Percentiles rank a stretch among this genome's conserved stretches.
phyloP scores from a whole-genome alignment of 768 basidiomycete species.

The Lenzites betulinus region DNA sequence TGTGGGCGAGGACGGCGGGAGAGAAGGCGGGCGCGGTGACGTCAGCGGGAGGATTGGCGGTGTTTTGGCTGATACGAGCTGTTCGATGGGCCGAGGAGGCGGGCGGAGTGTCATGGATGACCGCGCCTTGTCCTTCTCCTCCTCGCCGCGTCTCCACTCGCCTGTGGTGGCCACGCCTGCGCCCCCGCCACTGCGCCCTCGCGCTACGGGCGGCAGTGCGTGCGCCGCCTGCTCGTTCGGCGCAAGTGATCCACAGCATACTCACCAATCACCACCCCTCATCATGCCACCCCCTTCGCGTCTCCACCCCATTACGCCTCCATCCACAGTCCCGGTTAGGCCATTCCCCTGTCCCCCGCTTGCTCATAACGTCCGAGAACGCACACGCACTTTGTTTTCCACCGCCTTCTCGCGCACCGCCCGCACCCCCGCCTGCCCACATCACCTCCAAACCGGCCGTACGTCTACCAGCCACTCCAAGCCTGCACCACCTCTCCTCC shows the following conservation, averaged over 20 bases:
- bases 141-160: not conserved
- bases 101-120: constrained; percentile 2
- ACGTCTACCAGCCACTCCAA: constrained; percentile 5
- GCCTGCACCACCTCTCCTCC: constrained; percentile 1
- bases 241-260: constrained; percentile 11
- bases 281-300: constrained; percentile 5
- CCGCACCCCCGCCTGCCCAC: not conserved
- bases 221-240: not conserved
- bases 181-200: not conserved
- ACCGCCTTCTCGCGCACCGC: not conserved
- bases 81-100: not conserved
- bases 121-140: not conserved
- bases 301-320: constrained; percentile 24
- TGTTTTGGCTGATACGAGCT: constrained; percentile 3
- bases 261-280: constrained; percentile 17
- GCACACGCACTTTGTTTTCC: not conserved
- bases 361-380: constrained; percentile 10
- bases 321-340: constrained; percentile 3
- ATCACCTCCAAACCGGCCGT: not conserved
- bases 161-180: not conserved
- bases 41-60: constrained; percentile 14
- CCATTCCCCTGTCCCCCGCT: constrained; percentile 7
- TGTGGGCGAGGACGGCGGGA: not conserved
- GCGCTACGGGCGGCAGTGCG: not conserved
- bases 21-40: constrained; percentile 2